Evolutionary conservation across 805 yeast genomes (phyloP), one percentile per base, ranked within the genome.

Genomic region (Cyberlindnera euphorbiae): DNA sequence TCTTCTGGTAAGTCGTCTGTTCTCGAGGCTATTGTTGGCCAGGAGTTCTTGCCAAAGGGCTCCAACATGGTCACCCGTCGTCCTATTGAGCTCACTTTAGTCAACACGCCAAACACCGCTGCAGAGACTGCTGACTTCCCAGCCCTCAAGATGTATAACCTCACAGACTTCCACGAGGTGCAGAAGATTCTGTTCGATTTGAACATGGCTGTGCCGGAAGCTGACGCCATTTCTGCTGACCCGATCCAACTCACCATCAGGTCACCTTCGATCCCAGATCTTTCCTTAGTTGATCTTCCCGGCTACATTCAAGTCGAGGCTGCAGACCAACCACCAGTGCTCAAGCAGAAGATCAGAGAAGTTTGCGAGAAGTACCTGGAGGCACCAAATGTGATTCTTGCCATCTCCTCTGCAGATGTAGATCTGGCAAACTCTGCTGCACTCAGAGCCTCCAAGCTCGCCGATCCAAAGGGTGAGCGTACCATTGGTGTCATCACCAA

Each of bases 271-370:
- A 95, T 90, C 6, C 94, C 98, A 0, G 98, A 94, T 62, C 67
- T 93, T 36, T 86, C 97, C 0, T 65, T 93, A 46, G 96, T 94
- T 14, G 99, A 93, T 66, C 67, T 93, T 41, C 99, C 99, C 0
- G 99, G 99, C 8, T 93, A 93, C 57, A 94, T 93, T 46, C 99
- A 93, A 59, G 78, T 93, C 5, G 96, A 93, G 56, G 94, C 97
- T 3, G 89, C 94, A 2, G 97, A 90, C 59, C 98, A 93, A 62
- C 99, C 99, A 1, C 62, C 71, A 4, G 85, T 80, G 39, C 70
- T 93, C 42, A 90, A 90, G 53, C 70, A 72, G 21, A 84, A 79
- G 55, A 93, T 93, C 49, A 68, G 85, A 41, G 76, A 71, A 35
- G 66, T 93, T 21, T 93, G 97, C 62, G 84, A 84, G 47, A 77